Evolutionary conservation across 441 rosid species (phyloP).

Genomic region (Populus hybrid): DNA sequence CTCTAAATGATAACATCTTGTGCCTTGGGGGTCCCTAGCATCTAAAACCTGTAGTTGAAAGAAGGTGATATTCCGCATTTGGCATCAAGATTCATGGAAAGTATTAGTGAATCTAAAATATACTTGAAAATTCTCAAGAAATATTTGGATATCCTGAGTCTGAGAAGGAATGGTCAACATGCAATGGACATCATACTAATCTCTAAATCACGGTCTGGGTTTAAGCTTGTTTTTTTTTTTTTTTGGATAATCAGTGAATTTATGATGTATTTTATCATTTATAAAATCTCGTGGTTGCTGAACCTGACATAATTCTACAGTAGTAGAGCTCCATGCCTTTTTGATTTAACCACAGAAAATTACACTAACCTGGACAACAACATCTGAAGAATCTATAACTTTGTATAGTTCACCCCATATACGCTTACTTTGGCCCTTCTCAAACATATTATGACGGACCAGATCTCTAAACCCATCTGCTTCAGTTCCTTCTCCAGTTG

Average conservation of each 20-base stretch:
- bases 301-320: background rate
- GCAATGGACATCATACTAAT: background rate
- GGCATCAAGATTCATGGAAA: background rate
- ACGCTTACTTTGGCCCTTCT: conserved; percentile 96
- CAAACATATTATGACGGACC: conserved; percentile 94
- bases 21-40: conserved; percentile 96
- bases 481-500: conserved; percentile 51
- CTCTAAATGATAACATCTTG: conserved; percentile 88
- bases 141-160: background rate
- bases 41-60: conserved; percentile 66
- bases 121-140: background rate
- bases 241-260: background rate
- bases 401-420: conserved; percentile 99
- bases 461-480: conserved; percentile 83
- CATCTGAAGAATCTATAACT: conserved; percentile 96
- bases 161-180: background rate
- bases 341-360: background rate
- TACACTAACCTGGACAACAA: conserved; percentile 74
- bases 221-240: too few species aligned
- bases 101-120: background rate
- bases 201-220: background rate
- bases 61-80: background rate
- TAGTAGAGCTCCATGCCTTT: background rate
- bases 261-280: background rate
- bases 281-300: background rate